Evolutionary conservation across 75 land plant genomes (phyloP).

Genomic region (Pinus tabuliformis): DNA sequence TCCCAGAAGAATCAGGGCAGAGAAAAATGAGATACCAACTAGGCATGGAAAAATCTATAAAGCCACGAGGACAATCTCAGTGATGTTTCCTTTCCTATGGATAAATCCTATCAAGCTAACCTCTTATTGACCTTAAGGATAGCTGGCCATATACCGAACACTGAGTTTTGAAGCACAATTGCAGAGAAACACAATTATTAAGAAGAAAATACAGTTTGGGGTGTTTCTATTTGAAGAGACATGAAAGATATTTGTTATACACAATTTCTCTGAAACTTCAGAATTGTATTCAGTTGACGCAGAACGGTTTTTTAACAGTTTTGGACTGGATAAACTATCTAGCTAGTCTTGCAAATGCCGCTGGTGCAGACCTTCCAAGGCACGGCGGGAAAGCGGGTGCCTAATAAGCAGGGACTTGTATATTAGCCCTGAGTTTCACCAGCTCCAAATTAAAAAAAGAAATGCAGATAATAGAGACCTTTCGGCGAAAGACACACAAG

Average conservation of each 20-base stretch:
- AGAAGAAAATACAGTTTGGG: background rate
- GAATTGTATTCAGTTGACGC: too few species aligned
- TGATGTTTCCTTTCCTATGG: background rate
- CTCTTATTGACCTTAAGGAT: background rate
- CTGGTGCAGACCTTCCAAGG: too few species aligned
- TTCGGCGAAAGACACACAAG: background rate
- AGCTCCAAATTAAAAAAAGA: too few species aligned
- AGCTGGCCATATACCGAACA: background rate
- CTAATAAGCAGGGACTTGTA: too few species aligned
- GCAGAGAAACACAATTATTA: background rate
- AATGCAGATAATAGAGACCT: too few species aligned
- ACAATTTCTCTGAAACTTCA: too few species aligned
- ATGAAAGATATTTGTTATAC: background rate
- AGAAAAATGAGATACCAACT: background rate
- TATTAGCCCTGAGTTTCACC: too few species aligned
- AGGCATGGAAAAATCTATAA: background rate
- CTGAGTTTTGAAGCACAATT: background rate
- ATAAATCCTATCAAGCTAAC: background rate
- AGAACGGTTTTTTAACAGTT: too few species aligned
- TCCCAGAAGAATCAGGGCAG: background rate
- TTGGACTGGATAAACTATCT: too few species aligned
- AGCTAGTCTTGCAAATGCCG: too few species aligned
- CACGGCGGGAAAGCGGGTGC: too few species aligned
- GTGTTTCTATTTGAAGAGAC: background rate
- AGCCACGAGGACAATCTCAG: background rate